Percentiles rank a stretch among this genome's conserved stretches.
Evolutionary conservation across 768 basidiomycete species (phyloP).

Genomic region (Kwoniella newhampshirensis): DNA sequence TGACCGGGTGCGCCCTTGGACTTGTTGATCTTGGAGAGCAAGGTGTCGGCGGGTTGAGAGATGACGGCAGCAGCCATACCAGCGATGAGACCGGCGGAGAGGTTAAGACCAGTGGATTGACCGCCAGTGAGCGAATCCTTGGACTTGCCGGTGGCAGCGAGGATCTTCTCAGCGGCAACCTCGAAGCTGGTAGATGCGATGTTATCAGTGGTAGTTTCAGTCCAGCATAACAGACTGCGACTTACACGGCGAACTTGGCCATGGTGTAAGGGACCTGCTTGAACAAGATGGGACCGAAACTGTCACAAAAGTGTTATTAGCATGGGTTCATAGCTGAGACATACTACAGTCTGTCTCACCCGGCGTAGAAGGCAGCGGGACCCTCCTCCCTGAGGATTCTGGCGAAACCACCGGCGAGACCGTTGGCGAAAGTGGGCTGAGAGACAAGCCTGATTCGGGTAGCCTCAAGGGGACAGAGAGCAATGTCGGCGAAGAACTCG

Average conservation of each 20-base stretch:
- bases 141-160: constrained; percentile 72
- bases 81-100: constrained; percentile 87
- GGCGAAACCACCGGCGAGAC: constrained; percentile 54
- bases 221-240: constrained; percentile 50
- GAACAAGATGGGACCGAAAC: constrained; percentile 57
- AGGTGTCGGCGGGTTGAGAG: constrained; percentile 91
- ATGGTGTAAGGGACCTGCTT: constrained; percentile 93
- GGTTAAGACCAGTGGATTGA: constrained; percentile 65
- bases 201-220: not conserved
- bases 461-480: constrained; percentile 85
- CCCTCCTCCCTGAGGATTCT: constrained; percentile 55
- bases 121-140: constrained; percentile 66
- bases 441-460: constrained; percentile 57
- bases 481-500: constrained; percentile 93
- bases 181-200: constrained; percentile 60
- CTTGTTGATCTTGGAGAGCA: constrained; percentile 90
- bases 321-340: constrained; percentile 1
- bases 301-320: not conserved
- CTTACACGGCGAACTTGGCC: constrained; percentile 98
- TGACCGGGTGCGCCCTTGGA: constrained; percentile 57
- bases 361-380: constrained; percentile 56
- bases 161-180: constrained; percentile 83
- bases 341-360: constrained; percentile 26
- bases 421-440: constrained; percentile 56
- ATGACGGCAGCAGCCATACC: constrained; percentile 91